phyloP scores from a whole-genome alignment of 805 yeast species.

The Wickerhamomyces queroliae region DNA sequence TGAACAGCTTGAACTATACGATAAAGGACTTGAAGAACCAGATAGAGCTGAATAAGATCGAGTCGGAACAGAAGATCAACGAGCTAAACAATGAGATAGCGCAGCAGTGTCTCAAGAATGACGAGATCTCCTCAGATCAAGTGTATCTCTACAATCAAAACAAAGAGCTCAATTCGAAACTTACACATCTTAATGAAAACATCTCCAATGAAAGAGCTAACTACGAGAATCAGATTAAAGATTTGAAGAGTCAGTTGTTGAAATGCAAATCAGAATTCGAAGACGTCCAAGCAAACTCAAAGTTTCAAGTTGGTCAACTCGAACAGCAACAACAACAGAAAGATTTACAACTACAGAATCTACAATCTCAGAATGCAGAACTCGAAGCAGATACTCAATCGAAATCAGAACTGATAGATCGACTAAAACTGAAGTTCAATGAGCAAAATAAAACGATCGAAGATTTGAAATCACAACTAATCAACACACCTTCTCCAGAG shows the following conservation, averaged over 20 bases:
- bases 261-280: conserved; percentile 5
- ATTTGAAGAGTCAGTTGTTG: conserved; percentile 29
- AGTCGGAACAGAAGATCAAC: conserved; percentile 24
- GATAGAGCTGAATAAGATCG: conserved; percentile 28
- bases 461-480: conserved; percentile 25
- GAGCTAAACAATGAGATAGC: conserved; percentile 23
- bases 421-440: conserved; percentile 15
- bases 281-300: conserved; percentile 12
- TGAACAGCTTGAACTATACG: conserved; percentile 29
- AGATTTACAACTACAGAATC: conserved; percentile 15
- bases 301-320: conserved; percentile 11
- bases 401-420: conserved; percentile 9
- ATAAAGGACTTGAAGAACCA: conserved; percentile 32
- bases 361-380: conserved; percentile 14
- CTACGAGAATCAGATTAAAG: conserved; percentile 25
- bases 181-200: conserved; percentile 22
- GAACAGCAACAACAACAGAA: conserved; percentile 12
- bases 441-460: conserved; percentile 23
- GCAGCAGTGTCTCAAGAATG: conserved; percentile 11
- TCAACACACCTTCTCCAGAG: conserved; percentile 32
- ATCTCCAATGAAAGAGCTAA: conserved; percentile 16
- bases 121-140: conserved; percentile 24
- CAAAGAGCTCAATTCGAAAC: conserved; percentile 22
- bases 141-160: conserved; percentile 30
- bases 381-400: conserved; percentile 21